Evolutionary conservation across 148 eudicot species (phyloP).

Genomic region (Dysphania ambrosioides): DNA sequence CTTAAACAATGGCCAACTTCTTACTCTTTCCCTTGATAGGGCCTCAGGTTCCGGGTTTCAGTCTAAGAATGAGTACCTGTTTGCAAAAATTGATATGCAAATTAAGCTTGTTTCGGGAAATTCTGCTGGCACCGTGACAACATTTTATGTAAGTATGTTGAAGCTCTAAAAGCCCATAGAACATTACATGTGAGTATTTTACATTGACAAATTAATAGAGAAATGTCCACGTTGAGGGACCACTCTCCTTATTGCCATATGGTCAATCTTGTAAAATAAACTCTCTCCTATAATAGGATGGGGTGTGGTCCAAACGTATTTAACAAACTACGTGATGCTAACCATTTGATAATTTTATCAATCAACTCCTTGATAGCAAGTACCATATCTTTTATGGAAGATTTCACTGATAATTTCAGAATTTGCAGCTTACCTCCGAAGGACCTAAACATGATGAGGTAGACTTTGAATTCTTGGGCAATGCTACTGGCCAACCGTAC

Average conservation of each 20-base stretch:
- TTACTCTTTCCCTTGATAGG: slow-evolving; percentile 28
- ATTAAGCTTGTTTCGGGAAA: slow-evolving; percentile 34
- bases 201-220: too few relatives aligned
- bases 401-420: not conserved
- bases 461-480: slow-evolving; percentile 38
- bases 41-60: slow-evolving; percentile 34
- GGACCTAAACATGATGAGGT: slow-evolving; percentile 36
- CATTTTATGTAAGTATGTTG: slow-evolving; percentile 37
- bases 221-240: too few relatives aligned
- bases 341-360: not conserved
- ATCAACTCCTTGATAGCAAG: not conserved
- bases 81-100: slow-evolving; percentile 35
- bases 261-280: too few relatives aligned
- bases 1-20: slow-evolving; percentile 29
- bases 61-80: slow-evolving; percentile 29
- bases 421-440: slow-evolving; percentile 32
- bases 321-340: not conserved
- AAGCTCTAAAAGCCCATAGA: too few relatives aligned
- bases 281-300: too few relatives aligned
- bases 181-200: too few relatives aligned
- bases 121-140: slow-evolving; percentile 37
- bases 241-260: too few relatives aligned
- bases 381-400: not conserved
- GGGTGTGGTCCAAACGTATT: too few relatives aligned
- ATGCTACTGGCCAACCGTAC: slow-evolving; percentile 33